Evolutionary conservation across 2,329 filamentous ascomycete species (phyloP).

Genomic region (Phoma sp.): DNA sequence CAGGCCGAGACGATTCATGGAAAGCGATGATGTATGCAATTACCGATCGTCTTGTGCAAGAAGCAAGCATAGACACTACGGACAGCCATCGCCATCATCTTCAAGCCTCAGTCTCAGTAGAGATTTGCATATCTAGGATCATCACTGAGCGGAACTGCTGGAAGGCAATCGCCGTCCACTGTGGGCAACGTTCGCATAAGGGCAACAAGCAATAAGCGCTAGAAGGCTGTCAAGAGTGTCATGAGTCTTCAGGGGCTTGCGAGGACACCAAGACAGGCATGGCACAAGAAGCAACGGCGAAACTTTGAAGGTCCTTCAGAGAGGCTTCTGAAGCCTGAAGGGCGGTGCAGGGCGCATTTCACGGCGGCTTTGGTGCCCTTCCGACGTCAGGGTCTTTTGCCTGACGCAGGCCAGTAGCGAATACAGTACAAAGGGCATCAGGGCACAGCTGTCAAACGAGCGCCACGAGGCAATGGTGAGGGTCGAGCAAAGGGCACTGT

Average conservation of each 20-base stretch:
- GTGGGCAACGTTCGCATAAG: not conserved
- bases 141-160: no score
- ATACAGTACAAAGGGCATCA: slow-evolving; percentile 10
- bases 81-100: not conserved
- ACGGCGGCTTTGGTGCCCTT: slow-evolving; percentile 6
- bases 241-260: not conserved
- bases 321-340: not conserved
- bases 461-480: slow-evolving; percentile 15
- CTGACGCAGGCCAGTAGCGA: slow-evolving; percentile 9
- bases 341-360: slow-evolving; percentile 3
- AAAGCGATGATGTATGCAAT: not conserved
- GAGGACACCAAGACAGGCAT: not conserved
- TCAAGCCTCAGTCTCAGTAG: not conserved
- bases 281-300: slow-evolving; percentile 4
- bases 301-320: not conserved
- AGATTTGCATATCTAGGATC: not conserved
- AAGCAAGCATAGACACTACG: not conserved
- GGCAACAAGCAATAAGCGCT: slow-evolving; percentile 2
- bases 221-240: not conserved
- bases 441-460: slow-evolving; percentile 16
- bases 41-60: slow-evolving; percentile 2
- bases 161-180: not conserved
- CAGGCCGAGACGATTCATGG: not conserved
- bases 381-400: slow-evolving; percentile 2
- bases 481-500: slow-evolving; percentile 10